Evolutionary conservation across 129 eudicot genomes (phyloP).

Genomic region (Tagetes patula): DNA sequence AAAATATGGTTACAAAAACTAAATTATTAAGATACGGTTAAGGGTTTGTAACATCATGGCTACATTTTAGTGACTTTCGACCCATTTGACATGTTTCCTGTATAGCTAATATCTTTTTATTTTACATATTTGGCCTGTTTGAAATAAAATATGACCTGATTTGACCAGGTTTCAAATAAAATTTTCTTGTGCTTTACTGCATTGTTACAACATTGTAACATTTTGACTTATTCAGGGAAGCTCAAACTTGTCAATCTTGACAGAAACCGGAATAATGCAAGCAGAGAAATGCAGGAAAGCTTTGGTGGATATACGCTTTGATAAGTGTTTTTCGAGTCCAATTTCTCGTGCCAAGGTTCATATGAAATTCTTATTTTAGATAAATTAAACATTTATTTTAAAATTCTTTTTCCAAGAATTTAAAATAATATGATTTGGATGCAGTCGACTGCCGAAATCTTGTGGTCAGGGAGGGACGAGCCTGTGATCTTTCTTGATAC

Average conservation of each 20-base stretch:
- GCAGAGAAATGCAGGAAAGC: slow-evolving; percentile 69
- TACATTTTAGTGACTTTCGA: background rate
- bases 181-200: background rate
- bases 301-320: slow-evolving; percentile 58
- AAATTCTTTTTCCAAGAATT: background rate
- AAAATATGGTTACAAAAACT: background rate
- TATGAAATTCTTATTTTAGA: slow-evolving; percentile 7
- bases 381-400: background rate
- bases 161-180: background rate
- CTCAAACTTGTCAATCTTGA: slow-evolving; percentile 60
- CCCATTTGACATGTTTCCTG: slow-evolving; percentile 1
- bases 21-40: background rate
- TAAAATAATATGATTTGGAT: background rate
- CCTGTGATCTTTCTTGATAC: slow-evolving; percentile 69
- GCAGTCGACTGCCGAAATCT: slow-evolving; percentile 73
- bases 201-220: background rate
- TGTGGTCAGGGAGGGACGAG: slow-evolving; percentile 69
- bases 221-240: slow-evolving; percentile 52
- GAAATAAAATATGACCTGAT: background rate
- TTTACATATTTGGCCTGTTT: background rate
- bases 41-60: background rate
- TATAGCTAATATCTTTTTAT: background rate
- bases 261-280: slow-evolving; percentile 62
- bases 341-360: slow-evolving; percentile 79
- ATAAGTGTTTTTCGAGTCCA: slow-evolving; percentile 75